Base-by-base conservation (phyloP, 352 stramenopile species). In the Globisporangium recalcitrans region DNA sequence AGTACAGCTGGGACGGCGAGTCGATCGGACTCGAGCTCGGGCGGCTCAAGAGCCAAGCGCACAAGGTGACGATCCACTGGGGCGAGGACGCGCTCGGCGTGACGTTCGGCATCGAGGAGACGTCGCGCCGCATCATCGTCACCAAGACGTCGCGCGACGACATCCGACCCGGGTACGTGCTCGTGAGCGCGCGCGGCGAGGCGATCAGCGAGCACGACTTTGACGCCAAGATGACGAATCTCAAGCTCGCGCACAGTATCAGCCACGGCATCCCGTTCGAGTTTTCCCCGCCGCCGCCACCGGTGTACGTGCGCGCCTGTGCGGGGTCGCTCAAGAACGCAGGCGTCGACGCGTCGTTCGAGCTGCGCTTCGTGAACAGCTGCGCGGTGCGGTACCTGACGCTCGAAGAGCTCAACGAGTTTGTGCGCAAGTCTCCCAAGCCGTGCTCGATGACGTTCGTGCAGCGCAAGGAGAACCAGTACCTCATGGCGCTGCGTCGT, bases 101-200 rank as follows among this genome's bases (percentile, higher is more conserved):
- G 38, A 90, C 84, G 8, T 79, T 93, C 40, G 78, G 82, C 71
- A 80, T 91, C 29, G 84, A 93, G 60, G 80, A 85, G 34, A 79
- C 75, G 19, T 90, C 84, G 24, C 73, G 80, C 47, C 70, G 71
- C 47, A 70, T 93, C 1, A 76, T 93, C 26, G 82, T 93, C 13
- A 91, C 80, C 36, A 73, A 74, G 46, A 87, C 80, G 10, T 69
- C 62, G 32, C 80, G 81, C 31, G 21, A 67, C 10, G 83, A 89
- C 58, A 74, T 93, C 16, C 64, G 54, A 2, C 67, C 72, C 8
- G 84, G 84, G 3, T 82, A 88, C 61, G 74, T 90, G 32, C 69
- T 93, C 29, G 38, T 88, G 5, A 40, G 69, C 16, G 82, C 81
- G 4, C 69, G 67, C 44, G 75, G 77, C 3, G 62, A 80, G 8